Percentiles rank a stretch among this genome's conserved stretches.
Evolutionary conservation across 1,284 basidiomycete genomes (phyloP).

Genomic region (Coniferiporia sulphurascens): DNA sequence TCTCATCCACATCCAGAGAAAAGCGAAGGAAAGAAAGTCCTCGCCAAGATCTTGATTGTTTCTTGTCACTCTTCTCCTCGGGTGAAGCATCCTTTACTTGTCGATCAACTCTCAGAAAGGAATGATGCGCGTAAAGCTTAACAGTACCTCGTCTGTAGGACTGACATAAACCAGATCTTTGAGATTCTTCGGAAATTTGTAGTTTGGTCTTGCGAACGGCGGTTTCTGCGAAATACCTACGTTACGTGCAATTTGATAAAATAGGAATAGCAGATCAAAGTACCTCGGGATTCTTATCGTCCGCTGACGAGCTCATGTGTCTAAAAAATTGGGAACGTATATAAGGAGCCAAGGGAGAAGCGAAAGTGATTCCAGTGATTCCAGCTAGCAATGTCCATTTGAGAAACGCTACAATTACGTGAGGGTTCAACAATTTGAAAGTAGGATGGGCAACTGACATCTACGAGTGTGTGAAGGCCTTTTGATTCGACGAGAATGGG

Average conservation of each 20-base stretch:
- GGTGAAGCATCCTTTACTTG: not conserved
- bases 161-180: not conserved
- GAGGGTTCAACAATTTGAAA: not conserved
- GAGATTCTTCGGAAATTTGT: not conserved
- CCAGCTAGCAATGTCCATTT: not conserved
- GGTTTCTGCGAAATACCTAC: not conserved
- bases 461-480: too few relatives aligned
- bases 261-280: not conserved
- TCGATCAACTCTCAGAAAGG: not conserved
- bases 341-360: not conserved
- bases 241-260: not conserved
- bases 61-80: not conserved
- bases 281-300: not conserved
- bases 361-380: not conserved
- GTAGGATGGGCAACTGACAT: not conserved
- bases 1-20: constrained; percentile 24
- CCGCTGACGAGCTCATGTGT: not conserved
- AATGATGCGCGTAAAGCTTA: not conserved
- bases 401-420: not conserved
- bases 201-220: not conserved
- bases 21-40: constrained; percentile 28
- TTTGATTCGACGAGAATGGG: not conserved
- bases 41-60: constrained; percentile 20
- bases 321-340: not conserved
- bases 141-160: not conserved